Evolutionary conservation across 495 filamentous ascomycete species (phyloP), one percentile per base, ranked within the genome.

Genomic region (Penicillium flavigenum): DNA sequence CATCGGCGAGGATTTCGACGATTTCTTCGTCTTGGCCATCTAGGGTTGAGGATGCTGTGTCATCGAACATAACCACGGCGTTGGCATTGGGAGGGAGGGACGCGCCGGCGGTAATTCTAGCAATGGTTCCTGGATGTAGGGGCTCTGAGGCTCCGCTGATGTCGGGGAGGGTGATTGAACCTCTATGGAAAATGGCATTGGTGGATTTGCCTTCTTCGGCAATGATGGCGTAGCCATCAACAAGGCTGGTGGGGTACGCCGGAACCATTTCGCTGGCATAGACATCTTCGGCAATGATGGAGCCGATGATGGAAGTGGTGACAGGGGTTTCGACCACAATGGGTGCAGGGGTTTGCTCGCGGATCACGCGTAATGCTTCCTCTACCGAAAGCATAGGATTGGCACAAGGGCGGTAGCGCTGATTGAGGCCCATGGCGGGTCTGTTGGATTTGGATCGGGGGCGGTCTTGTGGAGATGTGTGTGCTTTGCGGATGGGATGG

Each of bases 21-120:
- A 88, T 86, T 20, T 84, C 85, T 72, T 98, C 93, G 70, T 98
- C 94, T 56, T 81, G 78, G 3, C 86, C 88, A 58, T 92, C 91
- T 0, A 88, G 85, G 0, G 90, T 94, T 63, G 79, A 81, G 5
- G 79, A 72, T 1, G 83, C 73, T 0, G 95, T 98, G 64, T 98
- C 94, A 74, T 98, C 94, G 2, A 98, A 93, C 95, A 98, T 98
- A 19, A 96, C 88, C 12, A 98, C 93, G 2, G 92, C 86, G 39
- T 88, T 96, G 12, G 94, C 90, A 5, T 92, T 91, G 0, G 85
- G 83, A 4, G 95, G 94, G 3, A 98, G 76, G 12, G 94, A 92
- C 4, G 95, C 93, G 0, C 94, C 94, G 0, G 94, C 98, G 2
- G 94, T 98, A 59, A 98, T 96, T 27, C 94, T 76, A 9, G 95